These are phyloP conservation scores for Rhizopogon salebrosus DNA, from an alignment of 768 basidiomycete genomes.

Conservation along the genomic window DNA sequence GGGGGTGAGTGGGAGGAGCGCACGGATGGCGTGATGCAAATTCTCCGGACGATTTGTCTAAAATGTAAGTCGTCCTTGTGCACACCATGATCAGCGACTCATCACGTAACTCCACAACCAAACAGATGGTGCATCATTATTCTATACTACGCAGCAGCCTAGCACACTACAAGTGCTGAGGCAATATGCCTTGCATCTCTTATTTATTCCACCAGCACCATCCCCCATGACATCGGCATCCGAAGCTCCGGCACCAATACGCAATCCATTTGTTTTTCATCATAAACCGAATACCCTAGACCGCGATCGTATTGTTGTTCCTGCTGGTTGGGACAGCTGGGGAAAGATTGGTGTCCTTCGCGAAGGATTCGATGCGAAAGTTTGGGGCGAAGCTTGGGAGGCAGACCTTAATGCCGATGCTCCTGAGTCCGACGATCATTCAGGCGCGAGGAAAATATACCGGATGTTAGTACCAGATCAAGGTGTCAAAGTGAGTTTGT, in stretches of 20 bases:
- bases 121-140: conserved; percentile 85
- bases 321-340: conserved; percentile 98
- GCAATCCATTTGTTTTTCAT: conserved; percentile 82
- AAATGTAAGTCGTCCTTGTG: conserved; percentile 60
- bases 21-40: conserved; percentile 93
- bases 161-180: conserved; percentile 70
- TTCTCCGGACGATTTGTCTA: conserved; percentile 86
- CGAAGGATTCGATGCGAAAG: conserved; percentile 85
- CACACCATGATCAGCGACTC: not conserved
- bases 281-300: conserved; percentile 90
- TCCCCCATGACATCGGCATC: conserved; percentile 31
- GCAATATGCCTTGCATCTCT: conserved; percentile 71
- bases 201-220: conserved; percentile 61
- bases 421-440: conserved; percentile 32
- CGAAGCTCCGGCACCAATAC: conserved; percentile 43
- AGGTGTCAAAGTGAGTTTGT: conserved; percentile 55
- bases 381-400: conserved; percentile 80
- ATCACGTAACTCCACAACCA: conserved; percentile 3
- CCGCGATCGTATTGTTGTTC: conserved; percentile 87
- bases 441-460: conserved; percentile 65
- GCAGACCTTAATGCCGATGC: conserved; percentile 53
- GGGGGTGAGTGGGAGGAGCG: conserved; percentile 93
- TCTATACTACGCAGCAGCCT: conserved; percentile 85
- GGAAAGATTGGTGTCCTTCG: conserved; percentile 88
- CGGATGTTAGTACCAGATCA: conserved; percentile 69